Percentiles rank a stretch among this genome's conserved stretches.
These are phyloP conservation scores for Penicillium sp. DNA, from an alignment of 2,329 filamentous ascomycete species.

Conservation along the genomic window DNA sequence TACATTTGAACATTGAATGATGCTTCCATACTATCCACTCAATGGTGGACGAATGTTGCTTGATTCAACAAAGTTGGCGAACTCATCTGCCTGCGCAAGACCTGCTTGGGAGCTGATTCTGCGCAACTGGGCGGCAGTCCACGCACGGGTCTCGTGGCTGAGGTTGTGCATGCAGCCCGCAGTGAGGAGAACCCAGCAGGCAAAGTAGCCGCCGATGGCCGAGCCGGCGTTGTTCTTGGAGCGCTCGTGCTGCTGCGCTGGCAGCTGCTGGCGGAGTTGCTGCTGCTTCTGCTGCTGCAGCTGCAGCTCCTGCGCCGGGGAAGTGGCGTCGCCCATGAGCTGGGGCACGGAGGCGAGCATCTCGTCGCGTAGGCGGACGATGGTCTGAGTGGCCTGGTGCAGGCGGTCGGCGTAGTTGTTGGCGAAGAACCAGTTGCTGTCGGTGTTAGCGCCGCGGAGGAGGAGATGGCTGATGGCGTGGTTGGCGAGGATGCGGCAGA, in stretches of 20 bases:
- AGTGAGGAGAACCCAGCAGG: background rate
- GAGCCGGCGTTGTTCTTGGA: background rate
- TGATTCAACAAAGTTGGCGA: background rate
- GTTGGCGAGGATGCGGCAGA: background rate
- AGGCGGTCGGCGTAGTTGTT: background rate
- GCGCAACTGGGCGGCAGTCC: background rate
- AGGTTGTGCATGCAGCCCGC: background rate
- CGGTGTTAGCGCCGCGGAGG: background rate
- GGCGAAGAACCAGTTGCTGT: background rate
- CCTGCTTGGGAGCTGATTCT: background rate
- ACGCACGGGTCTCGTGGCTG: background rate
- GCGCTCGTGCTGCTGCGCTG: background rate
- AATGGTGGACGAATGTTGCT: background rate
- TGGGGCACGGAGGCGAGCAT: background rate
- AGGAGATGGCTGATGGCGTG: background rate
- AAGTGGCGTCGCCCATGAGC: background rate
- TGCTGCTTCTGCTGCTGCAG: background rate
- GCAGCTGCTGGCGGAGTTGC: no score
- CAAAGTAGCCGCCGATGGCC: background rate
- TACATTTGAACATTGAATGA: background rate
- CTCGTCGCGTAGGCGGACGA: background rate
- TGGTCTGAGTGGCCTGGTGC: background rate
- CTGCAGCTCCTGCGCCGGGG: background rate
- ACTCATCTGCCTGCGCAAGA: background rate
- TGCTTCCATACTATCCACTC: background rate